Conservation (phyloP, 176 grass and related monocot species). For the Eremochloa ophiuroides region DNA sequence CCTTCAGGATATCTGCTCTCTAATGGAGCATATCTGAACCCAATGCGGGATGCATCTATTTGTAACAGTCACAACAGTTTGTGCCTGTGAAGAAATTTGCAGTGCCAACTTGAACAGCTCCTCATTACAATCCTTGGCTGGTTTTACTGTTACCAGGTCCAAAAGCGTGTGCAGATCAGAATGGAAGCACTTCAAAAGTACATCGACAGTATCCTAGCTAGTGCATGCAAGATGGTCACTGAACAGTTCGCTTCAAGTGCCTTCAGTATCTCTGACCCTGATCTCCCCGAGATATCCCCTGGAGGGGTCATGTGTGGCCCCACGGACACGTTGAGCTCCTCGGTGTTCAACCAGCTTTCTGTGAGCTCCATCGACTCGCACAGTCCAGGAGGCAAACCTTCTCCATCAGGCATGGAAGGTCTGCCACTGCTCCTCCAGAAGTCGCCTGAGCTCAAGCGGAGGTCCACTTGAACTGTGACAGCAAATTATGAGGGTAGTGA, state of each 20-base stretch:
- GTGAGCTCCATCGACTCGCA: slow-evolving; percentile 62
- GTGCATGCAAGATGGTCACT: slow-evolving; percentile 84
- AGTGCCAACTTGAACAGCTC: neutral
- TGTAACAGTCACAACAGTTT: neutral
- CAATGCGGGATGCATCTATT: neutral
- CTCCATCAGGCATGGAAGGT: slow-evolving; percentile 43
- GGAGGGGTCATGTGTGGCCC: slow-evolving; percentile 41
- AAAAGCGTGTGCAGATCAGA: slow-evolving; percentile 95
- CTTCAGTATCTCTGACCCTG: slow-evolving; percentile 51
- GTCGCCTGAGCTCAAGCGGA: slow-evolving; percentile 66
- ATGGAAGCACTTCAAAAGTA: slow-evolving; percentile 88
- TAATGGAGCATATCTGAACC: neutral
- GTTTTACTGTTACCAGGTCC: slow-evolving; percentile 46
- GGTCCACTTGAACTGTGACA: slow-evolving; percentile 43
- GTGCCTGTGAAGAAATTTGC: neutral
- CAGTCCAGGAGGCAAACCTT: slow-evolving; percentile 53
- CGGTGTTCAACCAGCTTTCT: slow-evolving; percentile 72
- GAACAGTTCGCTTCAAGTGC: slow-evolving; percentile 68
- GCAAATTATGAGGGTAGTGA: neutral
- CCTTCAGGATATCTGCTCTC: neutral
- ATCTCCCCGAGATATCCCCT: slow-evolving; percentile 44
- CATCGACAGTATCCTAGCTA: slow-evolving; percentile 81
- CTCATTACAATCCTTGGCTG: neutral
- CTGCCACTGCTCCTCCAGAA: slow-evolving; percentile 58
- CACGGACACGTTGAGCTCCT: slow-evolving; percentile 53